Evolutionary conservation across 1,284 basidiomycete genomes (phyloP), one percentile per base, ranked within the genome.

Genomic region (Vanrija humicola): DNA sequence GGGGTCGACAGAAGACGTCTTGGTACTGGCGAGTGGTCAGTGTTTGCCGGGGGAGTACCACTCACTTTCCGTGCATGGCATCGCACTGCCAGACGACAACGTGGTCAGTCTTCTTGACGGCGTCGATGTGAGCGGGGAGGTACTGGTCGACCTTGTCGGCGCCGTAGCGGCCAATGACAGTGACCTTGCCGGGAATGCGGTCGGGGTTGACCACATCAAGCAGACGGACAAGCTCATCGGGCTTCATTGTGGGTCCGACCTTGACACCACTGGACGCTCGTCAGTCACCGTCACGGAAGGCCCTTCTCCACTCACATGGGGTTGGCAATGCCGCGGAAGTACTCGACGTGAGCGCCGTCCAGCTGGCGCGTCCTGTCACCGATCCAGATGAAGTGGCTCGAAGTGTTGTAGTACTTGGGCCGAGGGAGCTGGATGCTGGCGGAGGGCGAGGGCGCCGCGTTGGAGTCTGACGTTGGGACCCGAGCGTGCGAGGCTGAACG

Each of bases 301-400:
- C 10, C 21, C 15, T 39, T 5, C 18, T 6, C 21, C 23, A 59
- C 72, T 66, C 50, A 74, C 70, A 98, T 90, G 1, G 95, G 95
- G 75, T 98, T 98, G 47, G 90, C 83, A 56, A 98, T 90, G 5
- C 94, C 92, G 47, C 91, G 80, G 76, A 95, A 94, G 75, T 94
- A 95, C 78, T 98, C 95, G 29, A 97, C 86, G 70, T 98, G 95
- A 1, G 94, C 95, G 16, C 92, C 92, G 57, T 86, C 84, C 3
- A 97, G 78, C 75, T 96, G 90, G 44, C 95, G 80, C n/a, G 95
- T 98, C 48, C 95, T 84, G 77, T 98, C 95, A 0, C 95, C 95
- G 52, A 98, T 89, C 95, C 95, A 98, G 56, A 98, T 78, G 75
- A 95, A 95, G 73, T 96, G 94, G 6, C 90, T 89, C 6, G 90